Evolutionary conservation across 192 early-diverging fungal species (phyloP).

Genomic region (Ramicandelaber brevisporus): DNA sequence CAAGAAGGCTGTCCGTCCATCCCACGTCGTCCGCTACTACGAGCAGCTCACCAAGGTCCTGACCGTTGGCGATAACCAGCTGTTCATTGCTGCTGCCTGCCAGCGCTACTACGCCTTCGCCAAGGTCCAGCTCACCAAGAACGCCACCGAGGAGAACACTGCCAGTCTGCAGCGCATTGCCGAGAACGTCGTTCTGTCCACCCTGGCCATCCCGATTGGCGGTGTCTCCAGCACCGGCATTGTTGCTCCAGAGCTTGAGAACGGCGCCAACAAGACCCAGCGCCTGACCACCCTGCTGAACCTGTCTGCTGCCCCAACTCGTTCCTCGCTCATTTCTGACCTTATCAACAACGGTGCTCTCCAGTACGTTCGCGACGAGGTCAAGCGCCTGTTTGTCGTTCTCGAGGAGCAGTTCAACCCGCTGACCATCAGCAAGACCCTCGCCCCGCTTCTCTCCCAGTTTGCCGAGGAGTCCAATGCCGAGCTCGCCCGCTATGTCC

Average conservation of each 20-base stretch:
- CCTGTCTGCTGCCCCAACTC: conserved; percentile 55
- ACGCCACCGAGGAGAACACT: conserved; percentile 62
- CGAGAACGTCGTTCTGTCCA: conserved; percentile 76
- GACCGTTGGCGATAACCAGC: conserved; percentile 85
- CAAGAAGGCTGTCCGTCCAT: conserved; percentile 77
- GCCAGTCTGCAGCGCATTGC: conserved; percentile 76
- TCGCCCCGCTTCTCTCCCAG: conserved; percentile 64
- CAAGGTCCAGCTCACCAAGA: conserved; percentile 46
- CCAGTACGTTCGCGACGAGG: conserved; percentile 58
- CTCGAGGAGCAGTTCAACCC: conserved; percentile 99
- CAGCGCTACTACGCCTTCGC: conserved; percentile 69
- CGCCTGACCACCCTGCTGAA: conserved; percentile 73
- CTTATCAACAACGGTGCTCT: conserved; percentile 71
- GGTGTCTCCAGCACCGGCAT: conserved; percentile 46
- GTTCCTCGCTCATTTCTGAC: conserved; percentile 73
- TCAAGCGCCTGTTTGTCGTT: conserved; percentile 79
- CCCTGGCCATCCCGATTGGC: conserved; percentile 90
- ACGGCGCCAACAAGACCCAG: conserved; percentile 49
- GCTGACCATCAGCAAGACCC: conserved; percentile 90
- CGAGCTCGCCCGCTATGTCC: conserved; percentile 69
- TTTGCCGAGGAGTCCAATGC: conserved; percentile 28
- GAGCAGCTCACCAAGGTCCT: conserved; percentile 93
- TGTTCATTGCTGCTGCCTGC: conserved; percentile 95
- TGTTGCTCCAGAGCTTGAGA: conserved; percentile 43
- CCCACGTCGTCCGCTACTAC: conserved; percentile 97